Percentiles rank a stretch among this genome's conserved stretches.
phyloP scores from a whole-genome alignment of 768 basidiomycete species.

The Lactarius hatsudake region DNA sequence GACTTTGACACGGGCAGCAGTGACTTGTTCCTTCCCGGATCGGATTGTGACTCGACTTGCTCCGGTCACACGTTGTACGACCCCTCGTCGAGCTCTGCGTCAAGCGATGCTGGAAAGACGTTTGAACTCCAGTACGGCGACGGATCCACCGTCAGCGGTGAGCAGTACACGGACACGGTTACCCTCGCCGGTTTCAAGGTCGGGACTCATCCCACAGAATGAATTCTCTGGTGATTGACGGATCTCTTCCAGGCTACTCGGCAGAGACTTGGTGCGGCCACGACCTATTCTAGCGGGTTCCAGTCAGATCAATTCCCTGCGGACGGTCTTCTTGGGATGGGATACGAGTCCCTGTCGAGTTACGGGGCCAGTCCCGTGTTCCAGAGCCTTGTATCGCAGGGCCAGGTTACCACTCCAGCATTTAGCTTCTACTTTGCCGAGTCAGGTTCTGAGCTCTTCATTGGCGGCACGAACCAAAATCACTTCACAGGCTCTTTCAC shows the following conservation, averaged over 20 bases:
- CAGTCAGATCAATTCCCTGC: slow-evolving; percentile 30
- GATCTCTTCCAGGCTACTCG: slow-evolving; percentile 33
- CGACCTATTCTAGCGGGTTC: slow-evolving; percentile 38
- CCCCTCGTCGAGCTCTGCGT: slow-evolving; percentile 18
- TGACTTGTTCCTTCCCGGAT: slow-evolving; percentile 38
- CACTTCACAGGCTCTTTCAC: slow-evolving; percentile 20
- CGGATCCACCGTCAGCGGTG: slow-evolving; percentile 40
- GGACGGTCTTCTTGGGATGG: slow-evolving; percentile 47
- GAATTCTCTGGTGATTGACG: not conserved
- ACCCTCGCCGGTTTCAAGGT: slow-evolving; percentile 37
- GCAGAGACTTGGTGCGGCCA: slow-evolving; percentile 47
- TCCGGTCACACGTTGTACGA: slow-evolving; percentile 16
- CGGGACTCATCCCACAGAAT: not conserved
- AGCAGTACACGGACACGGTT: slow-evolving; percentile 44
- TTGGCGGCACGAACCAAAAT: slow-evolving; percentile 23
- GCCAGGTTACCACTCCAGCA: slow-evolving; percentile 35
- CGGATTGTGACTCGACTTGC: slow-evolving; percentile 35
- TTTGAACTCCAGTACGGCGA: slow-evolving; percentile 41
- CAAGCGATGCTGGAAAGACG: slow-evolving; percentile 29
- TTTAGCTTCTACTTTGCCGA: slow-evolving; percentile 50
- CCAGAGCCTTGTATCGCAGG: slow-evolving; percentile 44
- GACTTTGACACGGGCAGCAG: slow-evolving; percentile 41
- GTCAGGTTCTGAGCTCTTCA: slow-evolving; percentile 39
- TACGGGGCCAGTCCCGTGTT: slow-evolving; percentile 32
- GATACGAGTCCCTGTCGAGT: slow-evolving; percentile 31